Percentiles rank a stretch among this genome's conserved stretches.
These are phyloP conservation scores for Paragyromitra xinjiangensis DNA, from an alignment of 495 filamentous ascomycete genomes.

Conservation along the genomic window DNA sequence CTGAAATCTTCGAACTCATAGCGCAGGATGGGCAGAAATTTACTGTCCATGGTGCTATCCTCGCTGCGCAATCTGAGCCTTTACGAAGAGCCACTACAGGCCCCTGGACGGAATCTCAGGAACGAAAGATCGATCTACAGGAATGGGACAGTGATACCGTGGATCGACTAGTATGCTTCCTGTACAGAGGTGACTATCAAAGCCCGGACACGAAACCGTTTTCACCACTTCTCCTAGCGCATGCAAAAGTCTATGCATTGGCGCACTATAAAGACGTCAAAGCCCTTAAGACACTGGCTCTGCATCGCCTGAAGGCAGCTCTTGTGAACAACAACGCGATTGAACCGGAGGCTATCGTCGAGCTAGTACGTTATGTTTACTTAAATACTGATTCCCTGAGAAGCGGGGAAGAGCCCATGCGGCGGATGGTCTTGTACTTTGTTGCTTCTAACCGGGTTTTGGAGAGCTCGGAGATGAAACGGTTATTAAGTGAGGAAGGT, in stretches of 20 bases:
- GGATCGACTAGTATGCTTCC: constrained; percentile 4
- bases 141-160: constrained; percentile 30
- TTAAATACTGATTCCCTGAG: constrained; percentile 5
- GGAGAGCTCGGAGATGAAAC: neutral
- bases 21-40: constrained; percentile 18
- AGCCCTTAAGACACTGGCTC: neutral
- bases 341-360: neutral
- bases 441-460: neutral
- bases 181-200: constrained; percentile 10
- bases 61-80: constrained; percentile 19
- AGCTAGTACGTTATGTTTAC: constrained; percentile 31
- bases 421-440: constrained; percentile 16
- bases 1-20: constrained; percentile 1
- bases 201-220: neutral
- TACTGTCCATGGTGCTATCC: constrained; percentile 3
- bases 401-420: constrained; percentile 7
- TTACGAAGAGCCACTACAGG: constrained; percentile 16
- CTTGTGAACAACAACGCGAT: neutral
- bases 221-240: neutral
- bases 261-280: constrained; percentile 36
- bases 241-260: constrained; percentile 38
- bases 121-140: constrained; percentile 24
- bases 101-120: constrained; percentile 6
- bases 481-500: neutral
- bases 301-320: neutral